These are phyloP conservation scores for Brettanomyces nanus DNA, from an alignment of 805 yeast species.

Conservation along the genomic window DNA sequence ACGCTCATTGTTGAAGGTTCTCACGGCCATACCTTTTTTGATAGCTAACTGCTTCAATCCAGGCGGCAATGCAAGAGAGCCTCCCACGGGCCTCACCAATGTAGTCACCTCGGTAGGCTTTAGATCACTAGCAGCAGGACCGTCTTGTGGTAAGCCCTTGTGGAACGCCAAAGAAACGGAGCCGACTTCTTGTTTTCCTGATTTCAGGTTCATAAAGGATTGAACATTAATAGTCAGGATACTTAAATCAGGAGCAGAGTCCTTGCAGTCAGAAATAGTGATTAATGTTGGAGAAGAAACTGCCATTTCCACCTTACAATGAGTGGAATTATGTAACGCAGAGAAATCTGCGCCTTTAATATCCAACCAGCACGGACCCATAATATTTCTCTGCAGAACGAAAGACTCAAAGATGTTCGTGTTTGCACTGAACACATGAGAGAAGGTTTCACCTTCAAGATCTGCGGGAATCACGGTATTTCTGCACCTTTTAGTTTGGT, in stretches of 20 bases:
- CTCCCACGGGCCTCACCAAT: conserved; percentile 70
- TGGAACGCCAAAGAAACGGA: conserved; percentile 73
- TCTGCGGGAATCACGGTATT: conserved; percentile 48
- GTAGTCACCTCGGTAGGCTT: conserved; percentile 60
- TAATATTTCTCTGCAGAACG: conserved; percentile 70
- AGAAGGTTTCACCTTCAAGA: conserved; percentile 67
- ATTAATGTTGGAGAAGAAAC: conserved; percentile 42
- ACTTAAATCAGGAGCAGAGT: conserved; percentile 59
- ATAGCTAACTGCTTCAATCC: conserved; percentile 60
- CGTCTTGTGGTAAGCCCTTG: conserved; percentile 63
- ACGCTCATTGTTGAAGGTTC: conserved; percentile 65
- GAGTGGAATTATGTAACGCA: conserved; percentile 56
- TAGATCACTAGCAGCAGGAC: conserved; percentile 55
- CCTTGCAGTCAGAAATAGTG: conserved; percentile 31
- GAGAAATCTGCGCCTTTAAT: conserved; percentile 55
- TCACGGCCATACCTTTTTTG: conserved; percentile 42
- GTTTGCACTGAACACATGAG: conserved; percentile 71
- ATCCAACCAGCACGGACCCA: conserved; percentile 98
- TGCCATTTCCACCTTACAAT: conserved; percentile 71
- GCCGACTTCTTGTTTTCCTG: conserved; percentile 78
- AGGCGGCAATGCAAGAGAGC: conserved; percentile 57
- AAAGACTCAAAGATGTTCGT: conserved; percentile 76
- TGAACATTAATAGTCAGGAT: conserved; percentile 71
- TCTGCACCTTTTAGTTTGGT: conserved; percentile 48
- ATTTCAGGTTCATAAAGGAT: conserved; percentile 66